A percentile compares a stretch with the other conserved stretches of the same genome.
phyloP scores from a whole-genome alignment of 2,329 filamentous ascomycete species.

The Akanthomyces dipterigenus region DNA sequence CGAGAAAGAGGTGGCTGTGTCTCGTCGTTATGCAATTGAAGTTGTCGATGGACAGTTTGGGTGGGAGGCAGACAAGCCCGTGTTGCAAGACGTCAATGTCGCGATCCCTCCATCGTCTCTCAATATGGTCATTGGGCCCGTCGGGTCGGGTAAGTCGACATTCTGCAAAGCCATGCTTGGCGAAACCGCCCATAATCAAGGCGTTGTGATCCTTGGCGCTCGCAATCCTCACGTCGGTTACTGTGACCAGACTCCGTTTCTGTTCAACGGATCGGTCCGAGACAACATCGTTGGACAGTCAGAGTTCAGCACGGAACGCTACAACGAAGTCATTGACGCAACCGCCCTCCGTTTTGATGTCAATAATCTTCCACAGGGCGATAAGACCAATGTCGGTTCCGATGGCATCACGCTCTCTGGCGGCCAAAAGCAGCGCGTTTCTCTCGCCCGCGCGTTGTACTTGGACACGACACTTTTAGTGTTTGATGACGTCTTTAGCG shows the following conservation, averaged over 20 bases:
- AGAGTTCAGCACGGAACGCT: slow-evolving; percentile 24
- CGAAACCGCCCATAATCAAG: background rate
- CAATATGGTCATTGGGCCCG: slow-evolving; percentile 31
- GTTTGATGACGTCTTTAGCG: slow-evolving; percentile 31
- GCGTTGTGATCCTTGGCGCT: background rate
- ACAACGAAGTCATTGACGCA: slow-evolving; percentile 29
- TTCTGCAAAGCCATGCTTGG: background rate
- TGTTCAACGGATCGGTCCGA: background rate
- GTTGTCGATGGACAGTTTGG: slow-evolving; percentile 16
- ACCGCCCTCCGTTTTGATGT: slow-evolving; percentile 28
- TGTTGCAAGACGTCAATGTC: slow-evolving; percentile 18
- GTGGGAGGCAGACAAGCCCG: slow-evolving; percentile 18
- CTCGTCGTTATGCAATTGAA: background rate
- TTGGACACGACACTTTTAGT: slow-evolving; percentile 23
- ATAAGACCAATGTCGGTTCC: slow-evolving; percentile 32
- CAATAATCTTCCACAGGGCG: slow-evolving; percentile 25
- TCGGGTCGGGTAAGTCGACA: slow-evolving; percentile 23
- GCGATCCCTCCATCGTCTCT: slow-evolving; percentile 17
- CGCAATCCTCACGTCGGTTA: background rate
- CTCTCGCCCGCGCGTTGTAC: slow-evolving; percentile 28
- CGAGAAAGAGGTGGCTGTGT: background rate
- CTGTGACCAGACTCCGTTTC: background rate
- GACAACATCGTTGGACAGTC: slow-evolving; percentile 32
- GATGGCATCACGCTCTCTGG: slow-evolving; percentile 36
- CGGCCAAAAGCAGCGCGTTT: slow-evolving; percentile 26